phyloP scores from a whole-genome alignment of 305 asterid genomes.

The Fraxinus platypoda region DNA sequence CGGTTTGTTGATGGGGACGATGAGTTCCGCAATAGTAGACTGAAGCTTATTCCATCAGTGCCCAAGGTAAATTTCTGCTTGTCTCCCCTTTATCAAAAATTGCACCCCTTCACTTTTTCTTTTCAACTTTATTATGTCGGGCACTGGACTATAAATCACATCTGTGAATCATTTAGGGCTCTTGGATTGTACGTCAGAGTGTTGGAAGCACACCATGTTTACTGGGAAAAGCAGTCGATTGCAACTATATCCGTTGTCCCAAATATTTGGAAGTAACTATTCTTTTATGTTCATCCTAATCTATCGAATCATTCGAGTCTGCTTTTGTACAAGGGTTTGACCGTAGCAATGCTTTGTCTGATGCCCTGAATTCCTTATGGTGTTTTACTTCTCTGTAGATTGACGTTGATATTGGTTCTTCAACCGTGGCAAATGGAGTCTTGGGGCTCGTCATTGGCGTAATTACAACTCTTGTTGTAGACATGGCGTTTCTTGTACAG shows the following conservation, averaged over 20 bases:
- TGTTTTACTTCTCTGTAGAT: neutral
- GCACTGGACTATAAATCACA: conserved; percentile 7
- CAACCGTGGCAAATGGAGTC: conserved; percentile 98
- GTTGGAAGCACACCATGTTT: conserved; percentile 98
- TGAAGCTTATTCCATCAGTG: conserved; percentile 47
- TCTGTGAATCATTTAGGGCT: conserved; percentile 56
- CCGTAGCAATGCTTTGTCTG: neutral
- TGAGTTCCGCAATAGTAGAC: conserved; percentile 90
- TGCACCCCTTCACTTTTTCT: neutral
- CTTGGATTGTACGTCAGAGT: conserved; percentile 99
- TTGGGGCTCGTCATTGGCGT: conserved; percentile 96
- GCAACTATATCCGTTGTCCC: conserved; percentile 83
- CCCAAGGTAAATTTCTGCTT: neutral
- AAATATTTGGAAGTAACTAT: conserved; percentile 74
- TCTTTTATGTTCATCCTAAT: neutral
- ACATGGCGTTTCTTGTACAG: conserved; percentile 99
- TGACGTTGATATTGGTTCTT: conserved; percentile 43
- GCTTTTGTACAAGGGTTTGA: neutral
- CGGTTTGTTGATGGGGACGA: conserved; percentile 98
- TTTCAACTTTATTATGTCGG: neutral
- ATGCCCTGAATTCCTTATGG: neutral
- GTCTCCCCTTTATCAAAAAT: neutral
- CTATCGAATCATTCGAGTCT: neutral
- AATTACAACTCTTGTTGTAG: conserved; percentile 82
- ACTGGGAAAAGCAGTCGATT: conserved; percentile 91